Evolutionary conservation across 805 yeast species (phyloP).

Genomic region (Ogataea paradorogensis): DNA sequence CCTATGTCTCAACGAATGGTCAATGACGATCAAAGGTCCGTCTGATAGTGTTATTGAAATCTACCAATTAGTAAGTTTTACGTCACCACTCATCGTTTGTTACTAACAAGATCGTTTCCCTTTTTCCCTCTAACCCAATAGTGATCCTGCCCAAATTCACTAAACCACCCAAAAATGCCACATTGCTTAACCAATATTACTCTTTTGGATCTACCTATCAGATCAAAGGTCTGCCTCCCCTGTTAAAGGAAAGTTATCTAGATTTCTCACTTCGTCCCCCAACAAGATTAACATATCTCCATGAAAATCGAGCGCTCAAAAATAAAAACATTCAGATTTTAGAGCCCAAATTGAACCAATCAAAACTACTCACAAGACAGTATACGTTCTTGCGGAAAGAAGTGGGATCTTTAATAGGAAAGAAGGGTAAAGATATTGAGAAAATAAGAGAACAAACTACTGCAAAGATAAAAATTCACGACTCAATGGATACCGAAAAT

Average conservation of each 20-base stretch:
- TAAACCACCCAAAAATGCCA: background rate
- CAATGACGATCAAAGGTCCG: constrained; percentile 1
- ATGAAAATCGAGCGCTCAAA: background rate
- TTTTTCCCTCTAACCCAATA: constrained; percentile 1
- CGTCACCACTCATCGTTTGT: background rate
- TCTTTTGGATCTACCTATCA: constrained; percentile 2
- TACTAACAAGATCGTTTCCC: constrained; percentile 5
- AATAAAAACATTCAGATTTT: background rate
- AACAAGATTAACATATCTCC: constrained; percentile 1
- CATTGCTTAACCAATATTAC: background rate
- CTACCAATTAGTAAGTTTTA: background rate
- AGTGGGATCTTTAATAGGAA: constrained; percentile 43
- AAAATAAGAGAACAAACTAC: constrained; percentile 33
- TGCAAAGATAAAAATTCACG: constrained; percentile 41
- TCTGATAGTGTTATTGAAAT: background rate
- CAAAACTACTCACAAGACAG: constrained; percentile 7
- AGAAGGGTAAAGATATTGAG: constrained; percentile 39
- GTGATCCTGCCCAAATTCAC: constrained; percentile 1
- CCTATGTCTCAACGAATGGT: constrained; percentile 1
- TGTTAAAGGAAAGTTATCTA: background rate
- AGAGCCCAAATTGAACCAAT: background rate
- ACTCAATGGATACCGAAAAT: constrained; percentile 3
- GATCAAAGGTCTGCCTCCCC: background rate
- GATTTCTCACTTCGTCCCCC: background rate
- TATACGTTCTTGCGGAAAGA: constrained; percentile 30